These are phyloP conservation scores for Erodium chrysanthum DNA, from an alignment of 441 rosid genomes.

Conservation along the genomic window DNA sequence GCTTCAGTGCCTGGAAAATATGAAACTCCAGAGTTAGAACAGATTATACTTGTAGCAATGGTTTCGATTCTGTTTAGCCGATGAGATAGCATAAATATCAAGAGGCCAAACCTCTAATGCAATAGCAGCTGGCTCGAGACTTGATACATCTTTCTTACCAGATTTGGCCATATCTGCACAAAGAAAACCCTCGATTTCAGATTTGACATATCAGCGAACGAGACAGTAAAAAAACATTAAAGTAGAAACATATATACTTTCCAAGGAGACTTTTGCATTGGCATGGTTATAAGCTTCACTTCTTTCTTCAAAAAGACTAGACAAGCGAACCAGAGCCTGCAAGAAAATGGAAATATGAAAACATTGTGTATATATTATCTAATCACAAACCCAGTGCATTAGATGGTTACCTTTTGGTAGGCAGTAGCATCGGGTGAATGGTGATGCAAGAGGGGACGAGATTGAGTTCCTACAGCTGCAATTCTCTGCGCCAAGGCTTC, in stretches of 20 bases:
- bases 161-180: neutral
- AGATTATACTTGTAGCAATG: too few relatives aligned
- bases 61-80: too few relatives aligned
- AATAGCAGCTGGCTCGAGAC: neutral
- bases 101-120: neutral
- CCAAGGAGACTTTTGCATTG: constrained; percentile 3
- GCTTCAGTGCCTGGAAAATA: neutral
- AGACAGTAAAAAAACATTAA: too few relatives aligned
- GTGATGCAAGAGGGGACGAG: constrained; percentile 75
- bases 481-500: constrained; percentile 82
- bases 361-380: neutral
- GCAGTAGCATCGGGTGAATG: constrained; percentile 50
- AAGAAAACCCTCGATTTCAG: neutral
- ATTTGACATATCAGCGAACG: neutral
- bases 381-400: neutral
- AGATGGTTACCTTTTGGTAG: constrained; percentile 41
- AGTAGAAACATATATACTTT: neutral
- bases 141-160: neutral
- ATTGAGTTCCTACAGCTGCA: constrained; percentile 72
- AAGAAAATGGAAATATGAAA: neutral
- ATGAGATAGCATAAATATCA: too few relatives aligned
- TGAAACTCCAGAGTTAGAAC: neutral
- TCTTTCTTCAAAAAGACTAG: neutral
- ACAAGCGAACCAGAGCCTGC: neutral
- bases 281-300: neutral